phyloP scores from a whole-genome alignment of 2,329 filamentous ascomycete species.

The Colletotrichum sp. region DNA sequence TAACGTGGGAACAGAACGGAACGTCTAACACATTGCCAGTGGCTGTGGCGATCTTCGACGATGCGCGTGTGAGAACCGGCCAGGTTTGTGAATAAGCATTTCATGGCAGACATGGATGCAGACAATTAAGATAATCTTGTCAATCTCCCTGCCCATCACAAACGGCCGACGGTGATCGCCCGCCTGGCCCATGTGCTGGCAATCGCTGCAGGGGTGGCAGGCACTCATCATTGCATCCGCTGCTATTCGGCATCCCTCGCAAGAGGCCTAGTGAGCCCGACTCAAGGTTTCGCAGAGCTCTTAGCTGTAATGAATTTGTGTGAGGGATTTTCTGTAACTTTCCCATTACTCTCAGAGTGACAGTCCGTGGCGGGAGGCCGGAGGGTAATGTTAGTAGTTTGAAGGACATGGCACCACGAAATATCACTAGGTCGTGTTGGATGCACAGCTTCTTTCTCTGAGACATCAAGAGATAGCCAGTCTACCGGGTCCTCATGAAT shows the following conservation, averaged over 20 bases:
- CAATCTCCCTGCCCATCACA: not conserved
- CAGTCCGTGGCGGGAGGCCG: not conserved
- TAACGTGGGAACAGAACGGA: not conserved
- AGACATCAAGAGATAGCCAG: not conserved
- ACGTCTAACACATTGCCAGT: not conserved
- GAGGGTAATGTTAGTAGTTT: not conserved
- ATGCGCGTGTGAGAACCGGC: not conserved
- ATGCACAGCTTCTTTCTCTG: not conserved
- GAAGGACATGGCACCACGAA: not conserved
- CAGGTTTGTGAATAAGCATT: not conserved
- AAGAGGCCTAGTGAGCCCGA: not conserved
- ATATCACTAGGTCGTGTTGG: not conserved
- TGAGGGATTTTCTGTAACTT: not conserved
- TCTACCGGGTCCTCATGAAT: not conserved
- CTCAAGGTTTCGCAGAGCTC: not conserved
- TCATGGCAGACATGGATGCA: not conserved
- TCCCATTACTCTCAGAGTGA: not conserved
- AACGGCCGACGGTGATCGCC: not conserved
- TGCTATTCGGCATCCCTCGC: not conserved
- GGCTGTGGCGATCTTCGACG: constrained; percentile 11
- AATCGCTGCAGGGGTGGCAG: not conserved
- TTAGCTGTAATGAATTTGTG: not conserved
- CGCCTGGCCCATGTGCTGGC: constrained; percentile 1
- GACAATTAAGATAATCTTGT: not conserved
- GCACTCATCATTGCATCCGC: not conserved